phyloP scores from a whole-genome alignment of 306 rosid species.

The Trifolium pratense region DNA sequence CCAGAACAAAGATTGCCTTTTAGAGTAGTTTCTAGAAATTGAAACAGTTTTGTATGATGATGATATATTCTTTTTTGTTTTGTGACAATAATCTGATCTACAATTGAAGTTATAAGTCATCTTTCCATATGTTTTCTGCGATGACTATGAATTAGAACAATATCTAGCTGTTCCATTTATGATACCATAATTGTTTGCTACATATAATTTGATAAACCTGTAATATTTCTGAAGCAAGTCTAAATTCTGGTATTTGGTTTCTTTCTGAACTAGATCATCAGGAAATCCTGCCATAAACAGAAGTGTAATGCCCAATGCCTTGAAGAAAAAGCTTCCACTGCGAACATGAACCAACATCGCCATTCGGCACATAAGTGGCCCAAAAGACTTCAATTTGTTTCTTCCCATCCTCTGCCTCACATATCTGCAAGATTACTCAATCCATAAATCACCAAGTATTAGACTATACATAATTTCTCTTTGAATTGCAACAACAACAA shows the following conservation, averaged over 20 bases:
- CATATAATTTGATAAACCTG: constrained; percentile 58
- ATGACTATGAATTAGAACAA: background rate
- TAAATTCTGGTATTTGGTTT: constrained; percentile 80
- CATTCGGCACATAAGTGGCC: constrained; percentile 54
- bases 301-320: constrained; percentile 85
- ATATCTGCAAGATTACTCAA: constrained; percentile 48
- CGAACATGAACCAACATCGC: constrained; percentile 70
- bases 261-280: constrained; percentile 73
- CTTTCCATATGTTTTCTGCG: background rate
- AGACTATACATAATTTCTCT: background rate
- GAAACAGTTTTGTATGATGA: background rate
- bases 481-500: constrained; percentile 1
- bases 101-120: background rate
- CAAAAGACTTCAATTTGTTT: constrained; percentile 82
- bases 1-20: constrained; percentile 21
- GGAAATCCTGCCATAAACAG: constrained; percentile 96
- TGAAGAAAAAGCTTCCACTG: constrained; percentile 92
- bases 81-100: background rate
- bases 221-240: constrained; percentile 89
- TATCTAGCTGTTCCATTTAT: constrained; percentile 30
- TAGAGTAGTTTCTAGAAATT: background rate
- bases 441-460: constrained; percentile 5
- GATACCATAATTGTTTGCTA: background rate
- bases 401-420: constrained; percentile 80
- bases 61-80: background rate